Base-by-base conservation (phyloP, 306 rosid species). In the Acacia confusa region DNA sequence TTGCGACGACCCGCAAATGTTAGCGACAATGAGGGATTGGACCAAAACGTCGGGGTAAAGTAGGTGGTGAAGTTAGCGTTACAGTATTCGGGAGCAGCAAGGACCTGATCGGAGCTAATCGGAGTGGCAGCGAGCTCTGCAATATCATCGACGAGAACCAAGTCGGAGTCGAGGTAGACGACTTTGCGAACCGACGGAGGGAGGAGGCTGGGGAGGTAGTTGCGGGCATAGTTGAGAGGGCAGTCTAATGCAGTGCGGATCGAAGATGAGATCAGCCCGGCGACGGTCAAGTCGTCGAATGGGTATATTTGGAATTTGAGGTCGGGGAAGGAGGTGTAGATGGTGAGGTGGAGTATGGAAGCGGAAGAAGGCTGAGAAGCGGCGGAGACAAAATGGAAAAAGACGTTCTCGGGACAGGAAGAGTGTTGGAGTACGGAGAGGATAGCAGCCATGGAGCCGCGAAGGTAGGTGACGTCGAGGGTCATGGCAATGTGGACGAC, bases 21-120 rank as follows among this genome's bases (percentile, higher is more conserved):
- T 2, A 90, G 69, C 0, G 99, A 92, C 14, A 95, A 89, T 0
- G 94, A 83, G 0, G 98, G 98, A 81, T 90, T 93, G 7, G 99
- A 79, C 99, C 99, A 95, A 72, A 95, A 95, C 32, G 93, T 55
- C 0, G 97, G 94, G 0, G 99, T 95, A 77, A 95, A 95, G 78
- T 93, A 95, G 30, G 86, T 76, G 10, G 88, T 92, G 85, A 95
- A 92, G 73, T 95, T 91, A 8, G 99, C 99, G 87, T 92, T 93
- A 80, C 99, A 95, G 82, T 95, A 93, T 45, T 95, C 97, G 22
- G 99, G 99, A 0, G 99, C 99, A n/a, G 98, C 99, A 13, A 95
- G 91, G 38, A 92, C 94, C 14, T 86, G 63, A 15, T 75, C 24
- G 20, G 83, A 61, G 0, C 79, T 74, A 7, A 95, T 90, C 0